Conservation (phyloP, 305 asterid genomes). For the Fraxinus xanthoxyloides region DNA sequence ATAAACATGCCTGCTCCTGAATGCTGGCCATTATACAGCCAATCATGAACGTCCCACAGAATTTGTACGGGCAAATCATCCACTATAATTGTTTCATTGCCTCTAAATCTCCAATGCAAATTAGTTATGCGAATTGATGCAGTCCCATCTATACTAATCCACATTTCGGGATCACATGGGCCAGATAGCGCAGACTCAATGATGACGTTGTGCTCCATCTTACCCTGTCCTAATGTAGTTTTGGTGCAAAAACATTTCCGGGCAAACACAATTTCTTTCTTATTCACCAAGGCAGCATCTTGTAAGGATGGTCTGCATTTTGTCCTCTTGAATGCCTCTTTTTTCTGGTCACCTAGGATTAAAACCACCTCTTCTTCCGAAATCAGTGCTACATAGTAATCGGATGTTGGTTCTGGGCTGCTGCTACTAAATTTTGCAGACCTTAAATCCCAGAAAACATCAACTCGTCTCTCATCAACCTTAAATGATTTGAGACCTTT, state of each 20-base stretch:
- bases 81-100: conserved; percentile 63
- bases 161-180: conserved; percentile 72
- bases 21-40: conserved; percentile 48
- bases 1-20: conserved; percentile 61
- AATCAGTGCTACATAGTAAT: conserved; percentile 70
- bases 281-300: conserved; percentile 55
- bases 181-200: conserved; percentile 54
- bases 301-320: conserved; percentile 35
- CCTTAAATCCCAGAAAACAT: conserved; percentile 79
- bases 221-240: conserved; percentile 56
- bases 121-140: conserved; percentile 59
- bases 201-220: conserved; percentile 59
- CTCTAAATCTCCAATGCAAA: conserved; percentile 88
- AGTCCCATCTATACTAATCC: conserved; percentile 77
- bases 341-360: conserved; percentile 67
- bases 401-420: conserved; percentile 66
- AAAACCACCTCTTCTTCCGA: conserved; percentile 51
- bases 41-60: conserved; percentile 86
- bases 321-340: conserved; percentile 65
- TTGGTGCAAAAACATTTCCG: conserved; percentile 70
- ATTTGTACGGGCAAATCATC: conserved; percentile 59
- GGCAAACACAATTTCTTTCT: conserved; percentile 70
- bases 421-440: conserved; percentile 45
- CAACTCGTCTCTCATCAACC: conserved; percentile 55
- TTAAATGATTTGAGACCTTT: conserved; percentile 69